Evolutionary conservation across 1,284 basidiomycete genomes (phyloP), one percentile per base, ranked within the genome.

Genomic region (Trametes pubescens): DNA sequence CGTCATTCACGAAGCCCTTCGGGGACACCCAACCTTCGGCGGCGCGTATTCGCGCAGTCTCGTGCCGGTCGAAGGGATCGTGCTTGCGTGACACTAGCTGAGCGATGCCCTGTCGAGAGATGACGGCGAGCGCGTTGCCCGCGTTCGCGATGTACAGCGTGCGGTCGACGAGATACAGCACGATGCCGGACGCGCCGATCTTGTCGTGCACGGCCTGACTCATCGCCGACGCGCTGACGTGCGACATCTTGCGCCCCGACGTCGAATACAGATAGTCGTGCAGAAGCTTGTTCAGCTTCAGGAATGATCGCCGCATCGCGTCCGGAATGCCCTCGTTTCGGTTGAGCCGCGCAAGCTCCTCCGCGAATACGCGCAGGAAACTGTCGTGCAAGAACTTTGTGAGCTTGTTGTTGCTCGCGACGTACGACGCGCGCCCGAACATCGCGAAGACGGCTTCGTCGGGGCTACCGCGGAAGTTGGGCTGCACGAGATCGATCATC

Each of bases 21-120:
- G 95, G 92, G 5, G 96, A 96, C 43, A 99, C 92, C 93, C 95
- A 99, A 0, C 96, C 96, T 77, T 99, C 98, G 2, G 96, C 94
- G 0, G 88, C 83, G 35, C 98, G 90, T 66, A 99, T 98, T 22
- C 96, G 86, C 18, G 85, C 84, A 2, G 91, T 95, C 79, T 99
- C 98, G 21, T 82, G 81, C 26, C 91, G 86, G 73, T 98, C 93
- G 63, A 95, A 95, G 0, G 98, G 97, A 66, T 97, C 93, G 75
- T 99, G 98, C 72, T 90, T 89, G 70, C 82, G 85, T 24, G 95
- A 93, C 37, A 98, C 81, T 18, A 92, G 78, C 58, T 91, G 81
- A 0, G 95, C 93, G 22, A 87, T 86, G 0, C 95, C 95, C 55
- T 92, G 90, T 51, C 87, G 83, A 9, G 95, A 97, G 52, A 99